Base-by-base conservation (phyloP, 2,329 filamentous ascomycete genomes). In the Fusarium redolens region DNA sequence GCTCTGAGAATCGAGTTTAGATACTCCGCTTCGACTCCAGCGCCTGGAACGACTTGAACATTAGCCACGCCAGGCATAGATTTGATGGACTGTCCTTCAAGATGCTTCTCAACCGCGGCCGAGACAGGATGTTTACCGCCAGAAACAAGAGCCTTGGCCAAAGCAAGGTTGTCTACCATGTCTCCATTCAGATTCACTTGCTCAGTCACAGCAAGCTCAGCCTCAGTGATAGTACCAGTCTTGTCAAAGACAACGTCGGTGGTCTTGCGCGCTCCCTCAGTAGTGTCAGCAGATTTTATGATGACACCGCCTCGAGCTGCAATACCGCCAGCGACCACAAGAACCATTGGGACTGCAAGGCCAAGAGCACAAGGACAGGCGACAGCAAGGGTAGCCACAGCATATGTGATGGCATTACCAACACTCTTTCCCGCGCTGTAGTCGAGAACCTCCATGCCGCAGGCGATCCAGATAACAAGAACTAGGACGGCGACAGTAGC, bases 291-390 rank as follows among this genome's bases (percentile, higher is more conserved):
- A 3, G 87, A 85, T 77, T 91, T 90, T 78, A 92, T 88, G 47
- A 92, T 85, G n/a, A 92, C 84, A 3, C 90, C 90, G 13, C 82
- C 79, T 15, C 86, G 82, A 6, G 90, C 89, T 0, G 87, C 88
- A 5, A 90, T 84, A 3, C 89, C 88, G 12, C 88, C 85, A 4
- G 88, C 86, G 41, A 92, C 87, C 2, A 92, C 86, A 11, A 92
- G 79, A 4, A 92, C 90, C 88, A 92, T 91, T 0, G 91, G 90
- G 0, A 92, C 89, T 4, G 89, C 89, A 4, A 92, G 83, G 0
- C 89, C 89, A 35, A 92, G 86, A 1, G 90, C 90, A 65, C 90
- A 92, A 5, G 91, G 90, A 71, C 90, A 92, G 0, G 90, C 91
- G 3, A 92, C 86, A 14, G 88, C 86, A 1, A 92, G 83, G 0